Percentiles rank a stretch among this genome's conserved stretches.
Evolutionary conservation across 305 asterid genomes (phyloP).

Genomic region (Coffea humblotiana): DNA sequence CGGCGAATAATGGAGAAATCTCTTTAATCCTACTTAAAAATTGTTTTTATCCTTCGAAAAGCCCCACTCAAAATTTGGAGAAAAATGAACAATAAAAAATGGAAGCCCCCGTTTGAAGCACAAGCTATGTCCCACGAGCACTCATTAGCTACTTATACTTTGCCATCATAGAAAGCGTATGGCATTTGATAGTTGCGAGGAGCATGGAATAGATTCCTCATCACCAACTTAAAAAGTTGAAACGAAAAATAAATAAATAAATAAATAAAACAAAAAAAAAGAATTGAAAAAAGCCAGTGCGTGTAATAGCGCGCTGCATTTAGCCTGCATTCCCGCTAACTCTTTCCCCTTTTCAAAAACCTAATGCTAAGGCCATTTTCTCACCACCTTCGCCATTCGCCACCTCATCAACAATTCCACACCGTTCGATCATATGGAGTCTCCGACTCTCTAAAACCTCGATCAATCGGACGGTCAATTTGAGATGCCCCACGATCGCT

Average conservation of each 20-base stretch:
- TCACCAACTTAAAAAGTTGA: not conserved
- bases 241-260: not conserved
- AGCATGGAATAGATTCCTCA: slow-evolving; percentile 17
- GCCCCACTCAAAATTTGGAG: not conserved
- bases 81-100: not conserved
- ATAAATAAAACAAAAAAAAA: not conserved
- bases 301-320: slow-evolving; percentile 15
- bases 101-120: not conserved
- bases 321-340: slow-evolving; percentile 21
- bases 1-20: not conserved
- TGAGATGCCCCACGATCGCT: not conserved
- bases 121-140: not conserved
- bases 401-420: not conserved
- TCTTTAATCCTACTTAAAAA: too few species aligned
- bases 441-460: not conserved
- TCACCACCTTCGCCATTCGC: not conserved
- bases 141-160: not conserved
- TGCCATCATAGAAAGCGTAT: not conserved
- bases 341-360: not conserved
- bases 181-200: slow-evolving; percentile 4
- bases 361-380: not conserved
- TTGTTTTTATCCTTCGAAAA: not conserved
- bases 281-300: not conserved
- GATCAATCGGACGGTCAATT: not conserved
- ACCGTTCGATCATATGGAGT: not conserved